Conservation (phyloP, 225 moss, liverwort and hornwort genomes). For the Polytrichum commune region DNA sequence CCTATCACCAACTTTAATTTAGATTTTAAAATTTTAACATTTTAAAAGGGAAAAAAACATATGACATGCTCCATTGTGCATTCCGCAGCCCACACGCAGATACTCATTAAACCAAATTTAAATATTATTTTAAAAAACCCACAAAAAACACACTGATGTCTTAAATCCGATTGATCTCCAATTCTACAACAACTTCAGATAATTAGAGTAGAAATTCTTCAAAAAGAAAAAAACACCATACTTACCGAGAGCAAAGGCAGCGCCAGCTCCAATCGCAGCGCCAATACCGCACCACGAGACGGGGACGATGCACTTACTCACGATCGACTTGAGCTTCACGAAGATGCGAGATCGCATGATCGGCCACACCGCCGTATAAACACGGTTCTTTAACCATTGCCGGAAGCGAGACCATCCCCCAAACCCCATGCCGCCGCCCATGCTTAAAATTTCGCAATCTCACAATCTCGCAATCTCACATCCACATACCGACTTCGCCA, state of each 20-base stretch:
- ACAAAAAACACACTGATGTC: not conserved
- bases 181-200: too few species aligned
- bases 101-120: too few species aligned
- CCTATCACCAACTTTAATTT: too few species aligned
- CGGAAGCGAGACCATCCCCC: conserved; percentile 30
- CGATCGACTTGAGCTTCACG: conserved; percentile 25
- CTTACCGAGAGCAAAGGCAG: conserved; percentile 22
- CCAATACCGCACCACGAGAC: conserved; percentile 15
- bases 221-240: not conserved
- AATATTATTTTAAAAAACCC: too few species aligned
- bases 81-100: too few species aligned
- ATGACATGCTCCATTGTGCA: too few species aligned
- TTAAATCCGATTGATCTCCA: too few species aligned
- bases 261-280: conserved; percentile 13
- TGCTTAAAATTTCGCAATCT: not conserved
- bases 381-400: conserved; percentile 30
- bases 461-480: not conserved
- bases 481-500: too few species aligned
- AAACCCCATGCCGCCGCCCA: conserved; percentile 11
- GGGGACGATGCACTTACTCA: conserved; percentile 19
- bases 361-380: conserved; percentile 37
- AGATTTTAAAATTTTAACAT: too few species aligned
- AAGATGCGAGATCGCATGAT: conserved; percentile 35
- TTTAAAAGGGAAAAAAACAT: too few species aligned
- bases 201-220: not conserved